Evolutionary conservation across 768 basidiomycete species (phyloP).

Genomic region (Boletus reticulatus): DNA sequence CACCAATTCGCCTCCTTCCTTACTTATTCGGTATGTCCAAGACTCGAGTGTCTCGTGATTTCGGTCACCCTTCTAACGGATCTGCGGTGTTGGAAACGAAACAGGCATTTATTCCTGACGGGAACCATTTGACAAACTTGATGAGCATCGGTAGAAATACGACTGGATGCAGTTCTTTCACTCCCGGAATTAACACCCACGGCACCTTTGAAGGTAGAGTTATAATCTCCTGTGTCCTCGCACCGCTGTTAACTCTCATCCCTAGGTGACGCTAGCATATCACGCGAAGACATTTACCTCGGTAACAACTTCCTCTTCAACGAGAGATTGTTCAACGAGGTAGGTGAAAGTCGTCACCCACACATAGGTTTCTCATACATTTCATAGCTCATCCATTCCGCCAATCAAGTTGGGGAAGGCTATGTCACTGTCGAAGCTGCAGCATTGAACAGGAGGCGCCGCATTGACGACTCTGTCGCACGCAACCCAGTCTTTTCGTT

Average conservation of each 20-base stretch:
- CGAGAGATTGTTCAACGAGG: neutral
- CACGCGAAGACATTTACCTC: neutral
- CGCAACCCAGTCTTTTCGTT: constrained; percentile 19
- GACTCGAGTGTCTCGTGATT: neutral
- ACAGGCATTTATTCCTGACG: constrained; percentile 23
- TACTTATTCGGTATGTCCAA: constrained; percentile 13
- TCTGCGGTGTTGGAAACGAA: neutral
- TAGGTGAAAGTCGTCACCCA: neutral
- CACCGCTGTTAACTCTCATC: neutral
- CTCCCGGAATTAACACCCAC: constrained; percentile 18
- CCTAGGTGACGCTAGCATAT: neutral
- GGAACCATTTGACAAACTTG: constrained; percentile 24
- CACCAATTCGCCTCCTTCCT: neutral
- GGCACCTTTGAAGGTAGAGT: constrained; percentile 21
- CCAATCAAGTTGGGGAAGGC: constrained; percentile 13
- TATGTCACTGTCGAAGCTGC: constrained; percentile 18
- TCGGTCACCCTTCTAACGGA: neutral
- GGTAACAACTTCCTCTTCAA: neutral
- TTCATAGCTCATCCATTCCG: constrained; percentile 12
- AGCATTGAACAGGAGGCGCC: constrained; percentile 11
- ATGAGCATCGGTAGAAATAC: constrained; percentile 25
- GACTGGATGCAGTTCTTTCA: constrained; percentile 3
- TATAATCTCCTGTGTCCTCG: neutral
- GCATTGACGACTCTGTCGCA: constrained; percentile 25
- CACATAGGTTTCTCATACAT: no score